Evolutionary conservation across 176 grass and related monocot genomes (phyloP), one percentile per base, ranked within the genome.

Genomic region (Poa pratensis): DNA sequence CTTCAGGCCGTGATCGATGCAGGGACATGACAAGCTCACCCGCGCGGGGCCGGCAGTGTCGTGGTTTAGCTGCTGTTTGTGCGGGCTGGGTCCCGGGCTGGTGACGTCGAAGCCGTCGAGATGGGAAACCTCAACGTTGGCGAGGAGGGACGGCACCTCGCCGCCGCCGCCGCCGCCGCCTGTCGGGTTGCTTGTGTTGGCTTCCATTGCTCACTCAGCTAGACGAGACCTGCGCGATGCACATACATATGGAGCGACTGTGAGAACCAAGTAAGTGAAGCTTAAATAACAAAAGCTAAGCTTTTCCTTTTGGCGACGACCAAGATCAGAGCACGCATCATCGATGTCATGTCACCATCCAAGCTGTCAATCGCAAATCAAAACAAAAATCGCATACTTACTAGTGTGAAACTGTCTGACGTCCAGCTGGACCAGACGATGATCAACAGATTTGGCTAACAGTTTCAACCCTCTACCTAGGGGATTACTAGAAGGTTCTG

Each of bases 121-220:
- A 69, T 87, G 78, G 66, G 84, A 73, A 9, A 90, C 80, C 84
- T 87, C 75, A 0, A 90, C 75, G 17, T 80, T 24, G 60, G 76
- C 60, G 22, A 90, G 89, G 23, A 87, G 89, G 50, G 80, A 17
- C 68, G 89, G 89, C 68, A 90, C 68, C 5, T 69, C 50, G 62
- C 15, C 62, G 35, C 73, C 35, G 79, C 15, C 62, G 35, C 63
- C 32, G 78, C 73, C 35, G 79, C 15, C 62, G 35, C 63, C 32
- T 72, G 39, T 42, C 34, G 28, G 23, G 78, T 30, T 45, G 78
- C 24, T 5, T 27, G 55, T 1, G 12, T 61, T 86, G 51, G 51
- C 30, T 19, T 35, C 73, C 88, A 90, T 90, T 75, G 15, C 18
- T 50, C 77, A 30, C 17, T 68, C 69, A 30, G 40, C 8, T 9